Evolutionary conservation across 352 stramenopile genomes (phyloP), one percentile per base, ranked within the genome.

Genomic region (Thalassiosira mediterranea): DNA sequence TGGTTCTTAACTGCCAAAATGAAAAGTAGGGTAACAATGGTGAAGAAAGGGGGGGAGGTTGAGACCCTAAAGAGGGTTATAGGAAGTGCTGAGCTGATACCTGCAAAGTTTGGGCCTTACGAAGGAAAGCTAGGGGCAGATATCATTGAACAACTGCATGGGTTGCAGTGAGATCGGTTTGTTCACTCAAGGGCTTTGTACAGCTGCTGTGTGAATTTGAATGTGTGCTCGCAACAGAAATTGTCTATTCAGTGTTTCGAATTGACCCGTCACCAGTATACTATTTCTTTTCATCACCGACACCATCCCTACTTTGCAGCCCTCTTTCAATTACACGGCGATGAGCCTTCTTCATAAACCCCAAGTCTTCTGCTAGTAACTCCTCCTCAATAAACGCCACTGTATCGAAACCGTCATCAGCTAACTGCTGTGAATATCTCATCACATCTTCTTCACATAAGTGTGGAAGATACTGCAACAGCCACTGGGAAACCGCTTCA

Each of bases 331-430:
- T 25, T 17, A 71, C 75, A 63, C 75, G 38, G 23, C 44, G 60
- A 62, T 83, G 75, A 42, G 61, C 75, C 56, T 57, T 76, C 32
- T 83, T 83, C 75, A 83, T 83, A 40, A 76, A 83, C 3, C 25
- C 15, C 46, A 83, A 60, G 72, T 83, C 75, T n/a, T 80, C 75
- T 29, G 44, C 58, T n/a, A 53, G 17, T 10, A 82, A 42, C 52
- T 81, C 72, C 25, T 81, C 56, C 32, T 71, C 37, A 19, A 82
- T 65, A 48, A 83, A 76, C 29, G 8, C 40, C 31, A 71, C 62
- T 40, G 67, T 76, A 79, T 83, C 68, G 63, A 83, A 83, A 17
- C 75, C 75, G 34, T 76, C 61, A n/a, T 83, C 48, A 7, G 68
- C 11, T 26, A 83, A 72, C 17, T 37, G 23, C 25, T 65, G 28